Conservation (phyloP, 495 filamentous ascomycete genomes). For the Penicillium bovifimosum region DNA sequence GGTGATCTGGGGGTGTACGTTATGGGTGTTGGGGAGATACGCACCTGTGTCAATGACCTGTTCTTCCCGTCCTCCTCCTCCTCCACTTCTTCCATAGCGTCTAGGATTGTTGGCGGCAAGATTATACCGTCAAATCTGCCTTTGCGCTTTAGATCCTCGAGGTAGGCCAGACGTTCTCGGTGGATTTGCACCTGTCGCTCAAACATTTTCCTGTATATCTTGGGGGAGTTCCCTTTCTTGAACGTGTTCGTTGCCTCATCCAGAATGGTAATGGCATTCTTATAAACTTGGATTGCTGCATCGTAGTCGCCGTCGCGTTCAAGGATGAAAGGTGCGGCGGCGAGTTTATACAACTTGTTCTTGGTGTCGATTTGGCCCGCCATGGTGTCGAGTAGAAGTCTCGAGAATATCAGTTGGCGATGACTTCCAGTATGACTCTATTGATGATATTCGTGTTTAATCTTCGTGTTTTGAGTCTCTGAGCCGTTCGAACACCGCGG, state of each 20-base stretch:
- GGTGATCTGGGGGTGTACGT: background rate
- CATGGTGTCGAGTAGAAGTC: background rate
- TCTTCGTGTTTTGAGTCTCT: background rate
- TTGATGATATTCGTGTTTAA: background rate
- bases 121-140: constrained; percentile 9
- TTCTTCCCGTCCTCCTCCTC: background rate
- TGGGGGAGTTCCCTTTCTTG: constrained; percentile 13
- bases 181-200: constrained; percentile 16
- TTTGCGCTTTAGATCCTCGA: constrained; percentile 5
- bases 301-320: constrained; percentile 23
- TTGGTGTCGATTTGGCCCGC: constrained; percentile 13
- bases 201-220: constrained; percentile 18
- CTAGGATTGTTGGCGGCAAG: constrained; percentile 9
- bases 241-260: constrained; percentile 4
- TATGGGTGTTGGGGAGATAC: no score
- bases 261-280: constrained; percentile 14
- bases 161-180: constrained; percentile 12
- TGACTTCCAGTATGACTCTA: no score
- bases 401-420: background rate
- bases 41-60: constrained; percentile 13
- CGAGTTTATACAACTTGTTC: constrained; percentile 16
- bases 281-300: constrained; percentile 29
- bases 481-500: background rate
- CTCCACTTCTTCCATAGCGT: constrained; percentile 10
- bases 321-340: constrained; percentile 15